Percentiles rank a stretch among this genome's conserved stretches.
These are phyloP conservation scores for Scolecobasidium constrictum DNA, from an alignment of 2,329 filamentous ascomycete species.

Conservation along the genomic window DNA sequence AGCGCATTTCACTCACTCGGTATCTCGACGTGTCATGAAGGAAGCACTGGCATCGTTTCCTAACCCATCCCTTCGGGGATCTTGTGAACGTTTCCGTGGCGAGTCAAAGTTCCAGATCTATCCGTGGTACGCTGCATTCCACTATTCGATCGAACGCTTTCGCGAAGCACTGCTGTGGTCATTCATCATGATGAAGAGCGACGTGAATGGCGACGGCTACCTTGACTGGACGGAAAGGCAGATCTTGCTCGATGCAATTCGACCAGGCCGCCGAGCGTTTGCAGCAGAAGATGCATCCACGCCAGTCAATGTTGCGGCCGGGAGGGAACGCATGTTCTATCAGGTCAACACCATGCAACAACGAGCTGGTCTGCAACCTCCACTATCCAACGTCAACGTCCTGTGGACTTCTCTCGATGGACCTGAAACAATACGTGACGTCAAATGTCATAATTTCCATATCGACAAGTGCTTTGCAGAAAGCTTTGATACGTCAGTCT, in stretches of 20 bases:
- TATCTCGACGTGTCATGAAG: conserved; percentile 27
- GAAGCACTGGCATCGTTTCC: conserved; percentile 33
- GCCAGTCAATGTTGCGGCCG: conserved; percentile 20
- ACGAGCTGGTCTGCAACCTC: conserved; percentile 28
- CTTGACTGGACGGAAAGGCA: conserved; percentile 30
- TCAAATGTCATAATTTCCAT: conserved; percentile 30
- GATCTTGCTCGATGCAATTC: conserved; percentile 24
- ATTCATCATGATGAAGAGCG: conserved; percentile 29
- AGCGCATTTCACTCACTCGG: conserved; percentile 31
- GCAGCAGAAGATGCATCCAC: conserved; percentile 16
- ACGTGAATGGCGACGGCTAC: conserved; percentile 28
- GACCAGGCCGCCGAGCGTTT: conserved; percentile 21
- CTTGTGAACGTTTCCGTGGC: conserved; percentile 31
- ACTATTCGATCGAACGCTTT: conserved; percentile 34
- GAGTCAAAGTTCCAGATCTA: conserved; percentile 33
- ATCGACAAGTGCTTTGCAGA: conserved; percentile 31
- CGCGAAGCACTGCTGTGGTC: conserved; percentile 33
- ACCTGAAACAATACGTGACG: conserved; percentile 27
- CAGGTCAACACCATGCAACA: conserved; percentile 24
- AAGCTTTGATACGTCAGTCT: conserved; percentile 27
- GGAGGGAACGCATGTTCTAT: conserved; percentile 25
- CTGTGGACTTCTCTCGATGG: conserved; percentile 34
- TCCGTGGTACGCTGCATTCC: conserved; percentile 32
- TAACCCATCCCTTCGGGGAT: conserved; percentile 26
- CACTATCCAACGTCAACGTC: conserved; percentile 29